Conservation (phyloP, 1,139 yeast genomes). For the Kluyveromyces sp. region DNA sequence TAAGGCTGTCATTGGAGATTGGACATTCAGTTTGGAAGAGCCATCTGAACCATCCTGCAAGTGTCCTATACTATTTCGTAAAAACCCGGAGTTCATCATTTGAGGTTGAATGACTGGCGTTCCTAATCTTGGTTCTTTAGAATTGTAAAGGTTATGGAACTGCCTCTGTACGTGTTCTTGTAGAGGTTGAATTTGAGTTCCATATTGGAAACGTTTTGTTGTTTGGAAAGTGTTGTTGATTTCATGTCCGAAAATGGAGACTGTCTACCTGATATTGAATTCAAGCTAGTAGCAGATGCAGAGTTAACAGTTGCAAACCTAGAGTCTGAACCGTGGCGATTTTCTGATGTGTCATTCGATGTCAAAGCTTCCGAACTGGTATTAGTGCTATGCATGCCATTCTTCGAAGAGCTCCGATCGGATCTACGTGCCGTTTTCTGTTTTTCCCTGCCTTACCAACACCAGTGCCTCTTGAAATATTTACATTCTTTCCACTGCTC, state of each 20-base stretch:
- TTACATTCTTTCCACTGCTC: neutral
- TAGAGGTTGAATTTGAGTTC: constrained; percentile 15
- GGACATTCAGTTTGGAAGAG: neutral
- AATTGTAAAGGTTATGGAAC: constrained; percentile 18
- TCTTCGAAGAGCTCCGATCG: too few relatives aligned
- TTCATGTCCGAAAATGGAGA: constrained; percentile 3
- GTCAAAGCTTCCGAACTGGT: neutral
- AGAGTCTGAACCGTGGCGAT: constrained; percentile 4
- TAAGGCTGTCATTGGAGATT: constrained; percentile 4
- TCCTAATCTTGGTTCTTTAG: constrained; percentile 4
- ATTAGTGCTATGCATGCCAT: neutral
- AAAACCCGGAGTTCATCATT: constrained; percentile 2
- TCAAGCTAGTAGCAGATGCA: neutral
- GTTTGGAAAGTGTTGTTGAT: neutral
- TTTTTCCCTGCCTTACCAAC: too few relatives aligned
- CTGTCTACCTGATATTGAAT: neutral
- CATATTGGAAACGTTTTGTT: neutral
- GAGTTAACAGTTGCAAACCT: neutral
- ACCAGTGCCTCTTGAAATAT: too few relatives aligned
- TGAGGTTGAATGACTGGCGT: constrained; percentile 5
- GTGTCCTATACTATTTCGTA: neutral
- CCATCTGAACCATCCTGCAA: neutral
- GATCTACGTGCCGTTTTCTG: too few relatives aligned
- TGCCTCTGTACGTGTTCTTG: constrained; percentile 22
- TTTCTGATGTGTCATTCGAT: too few relatives aligned